These are phyloP conservation scores for Leishmania gerbilli DNA, from an alignment of 208 protist species.

Conservation along the genomic window DNA sequence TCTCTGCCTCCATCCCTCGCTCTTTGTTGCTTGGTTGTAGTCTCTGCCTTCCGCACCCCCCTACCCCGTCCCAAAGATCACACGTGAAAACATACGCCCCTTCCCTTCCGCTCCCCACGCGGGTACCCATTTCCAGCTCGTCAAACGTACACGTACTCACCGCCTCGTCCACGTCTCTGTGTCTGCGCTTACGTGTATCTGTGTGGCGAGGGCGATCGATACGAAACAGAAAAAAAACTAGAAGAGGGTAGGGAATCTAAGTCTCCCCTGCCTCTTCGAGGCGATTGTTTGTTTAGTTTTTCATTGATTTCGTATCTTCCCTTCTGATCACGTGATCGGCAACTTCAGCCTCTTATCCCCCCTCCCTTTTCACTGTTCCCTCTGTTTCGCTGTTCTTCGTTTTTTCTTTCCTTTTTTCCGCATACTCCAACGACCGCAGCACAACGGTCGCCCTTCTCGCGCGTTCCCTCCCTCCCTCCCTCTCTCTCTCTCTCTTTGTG, in stretches of 20 bases:
- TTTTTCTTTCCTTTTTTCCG: background rate
- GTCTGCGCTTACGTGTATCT: background rate
- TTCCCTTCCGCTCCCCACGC: background rate
- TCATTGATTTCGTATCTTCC: background rate
- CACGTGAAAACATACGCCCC: background rate
- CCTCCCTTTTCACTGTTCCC: background rate
- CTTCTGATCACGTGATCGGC: background rate
- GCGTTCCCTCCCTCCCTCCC: background rate
- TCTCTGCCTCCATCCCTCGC: background rate
- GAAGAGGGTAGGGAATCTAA: background rate
- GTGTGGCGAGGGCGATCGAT: background rate
- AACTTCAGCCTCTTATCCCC: background rate
- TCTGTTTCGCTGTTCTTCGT: background rate
- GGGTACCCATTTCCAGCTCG: background rate
- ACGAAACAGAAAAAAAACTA: background rate
- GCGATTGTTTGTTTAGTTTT: background rate
- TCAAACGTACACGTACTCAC: background rate
- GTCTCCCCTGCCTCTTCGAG: background rate
- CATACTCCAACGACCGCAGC: too few species aligned
- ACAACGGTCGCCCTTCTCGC: background rate
- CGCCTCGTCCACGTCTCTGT: background rate
- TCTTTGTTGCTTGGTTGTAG: background rate
- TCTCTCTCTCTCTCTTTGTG: background rate
- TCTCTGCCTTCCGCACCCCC: background rate
- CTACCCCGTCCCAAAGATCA: background rate